Evolutionary conservation across 371 early-diverging fungal species (phyloP).

Genomic region (Mucor plumbeus): DNA sequence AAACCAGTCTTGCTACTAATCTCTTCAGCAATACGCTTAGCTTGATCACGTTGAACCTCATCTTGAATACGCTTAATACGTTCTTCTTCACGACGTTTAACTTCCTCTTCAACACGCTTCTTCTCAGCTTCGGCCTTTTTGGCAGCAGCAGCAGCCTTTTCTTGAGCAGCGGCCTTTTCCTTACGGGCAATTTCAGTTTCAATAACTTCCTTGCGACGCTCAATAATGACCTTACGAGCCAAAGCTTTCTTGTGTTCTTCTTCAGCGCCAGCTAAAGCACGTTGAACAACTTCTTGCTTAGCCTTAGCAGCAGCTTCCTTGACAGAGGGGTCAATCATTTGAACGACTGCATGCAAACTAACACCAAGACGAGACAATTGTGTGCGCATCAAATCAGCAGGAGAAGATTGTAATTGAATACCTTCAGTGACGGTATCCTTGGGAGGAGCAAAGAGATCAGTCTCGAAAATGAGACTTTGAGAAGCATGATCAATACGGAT

Average conservation of each 20-base stretch:
- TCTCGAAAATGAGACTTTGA: slow-evolving; percentile 90
- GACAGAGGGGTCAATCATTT: slow-evolving; percentile 83
- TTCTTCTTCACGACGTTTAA: slow-evolving; percentile 83
- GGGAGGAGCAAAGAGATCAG: slow-evolving; percentile 79
- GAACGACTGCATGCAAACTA: slow-evolving; percentile 83
- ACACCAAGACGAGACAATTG: slow-evolving; percentile 80
- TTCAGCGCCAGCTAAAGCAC: slow-evolving; percentile 72
- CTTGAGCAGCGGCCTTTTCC: slow-evolving; percentile 82
- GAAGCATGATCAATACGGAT: slow-evolving; percentile 94
- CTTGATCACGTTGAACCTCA: slow-evolving; percentile 85
- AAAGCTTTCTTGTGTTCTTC: slow-evolving; percentile 84
- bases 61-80: slow-evolving; percentile 79
- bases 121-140: slow-evolving; percentile 90
- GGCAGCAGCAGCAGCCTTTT: slow-evolving; percentile 69
- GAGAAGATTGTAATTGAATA: slow-evolving; percentile 85
- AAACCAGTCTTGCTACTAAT: slow-evolving; percentile 83
- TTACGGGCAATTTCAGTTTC: slow-evolving; percentile 80
- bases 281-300: slow-evolving; percentile 66
- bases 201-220: slow-evolving; percentile 90
- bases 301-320: slow-evolving; percentile 67
- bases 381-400: slow-evolving; percentile 86
- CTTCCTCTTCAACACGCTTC: slow-evolving; percentile 85
- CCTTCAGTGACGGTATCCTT: slow-evolving; percentile 79
- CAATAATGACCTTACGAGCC: slow-evolving; percentile 84
- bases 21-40: slow-evolving; percentile 87